Evolutionary conservation across 2,329 filamentous ascomycete species (phyloP), one percentile per base, ranked within the genome.

Genomic region (Clonostachys solani): DNA sequence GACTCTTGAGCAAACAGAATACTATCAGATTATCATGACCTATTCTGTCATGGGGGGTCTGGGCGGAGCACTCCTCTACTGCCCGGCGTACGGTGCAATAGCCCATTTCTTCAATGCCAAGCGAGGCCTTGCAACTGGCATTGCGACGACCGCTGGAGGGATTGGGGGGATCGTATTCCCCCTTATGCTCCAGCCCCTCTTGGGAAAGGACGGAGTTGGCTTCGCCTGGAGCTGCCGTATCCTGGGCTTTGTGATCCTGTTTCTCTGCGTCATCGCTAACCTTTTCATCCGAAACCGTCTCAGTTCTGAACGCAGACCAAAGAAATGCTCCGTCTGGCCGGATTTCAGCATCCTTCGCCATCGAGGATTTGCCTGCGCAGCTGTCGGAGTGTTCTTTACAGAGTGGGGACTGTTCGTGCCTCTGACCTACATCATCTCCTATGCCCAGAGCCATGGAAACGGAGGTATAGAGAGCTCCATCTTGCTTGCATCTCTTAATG

Each of bases 401-500:
- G 40, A 17, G 18, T 23, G 40, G 40, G 16, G 17, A 2, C 13
- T 17, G 16, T n/a, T 17, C 23, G 40, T 12, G 16, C 17, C 40
- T 41, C 40, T 41, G 16, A 17, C 40, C 40, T 23, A n/a, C 40
- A 17, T 29, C 23, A 12, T 41, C 17, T 17, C 16, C 16, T 41
- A 17, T 23, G 12, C 23, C 15, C 23, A 17, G 12, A 23, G 17
- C 40, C 17, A 41, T 23, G 17, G 16, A 41, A 13, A 41, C 13
- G 40, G 17, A 17, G 40, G 40, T 5, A 23, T 40, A 40, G 37
- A n/a, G 17, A 40, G 37, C 37, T n/a, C 17, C n/a, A 80, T 85
- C 55, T 71, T 86, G 36, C 65, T 87, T 8, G 73, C 82, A 6
- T 79, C 87, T 55, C 71, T 89, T 56, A 88, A 87, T 56, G 82